Base-by-base conservation (phyloP, 768 basidiomycete genomes). In the Hebeloma cylindrosporum region DNA sequence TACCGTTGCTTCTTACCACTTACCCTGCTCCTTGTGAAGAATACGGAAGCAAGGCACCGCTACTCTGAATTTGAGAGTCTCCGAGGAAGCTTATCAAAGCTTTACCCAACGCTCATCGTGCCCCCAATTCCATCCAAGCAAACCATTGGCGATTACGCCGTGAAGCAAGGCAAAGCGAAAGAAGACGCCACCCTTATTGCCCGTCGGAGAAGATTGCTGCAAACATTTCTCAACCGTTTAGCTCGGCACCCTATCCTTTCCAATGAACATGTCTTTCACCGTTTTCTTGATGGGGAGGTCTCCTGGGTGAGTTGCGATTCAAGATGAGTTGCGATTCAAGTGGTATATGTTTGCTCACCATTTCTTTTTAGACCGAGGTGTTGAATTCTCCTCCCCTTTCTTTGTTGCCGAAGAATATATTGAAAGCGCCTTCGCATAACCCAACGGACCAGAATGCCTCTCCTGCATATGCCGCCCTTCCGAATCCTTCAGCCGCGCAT, bases 51-150 rank as follows among this genome's bases (percentile, higher is more conserved):
- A 8, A 79, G 82, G 25, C 89, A 96, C 56, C 82, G 96, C 30
- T 99, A 99, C 66, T 98, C 95, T 2, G 93, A 98, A 63, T 99
- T 99, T 65, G 93, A 97, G 67, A 93, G 92, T 17, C 73, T 99
- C 29, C 83, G 96, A 40, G 75, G 78, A 40, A 87, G 77, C 50
- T 79, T 99, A 36, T 75, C 82, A 39, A 92, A 83, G 59, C 75
- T 99, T 33, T 96, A 99, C 63, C 96, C 96, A 0, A 96, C 94
- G 7, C 70, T 94, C 55, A 98, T 99, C 58, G 86, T 99, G 48
- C 95, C 96, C 2, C 96, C 96, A 31, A 96, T 99, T 40, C 96
- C 96, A 2, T 93, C 90, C 1, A 98, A 99, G 68, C 93, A 98
- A 68, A 87, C 88, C 1, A 74, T 99, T 28, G 82, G 91, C 6